Evolutionary conservation across 257 asterid genomes (phyloP).

Genomic region (Jacaranda mimosifolia): DNA sequence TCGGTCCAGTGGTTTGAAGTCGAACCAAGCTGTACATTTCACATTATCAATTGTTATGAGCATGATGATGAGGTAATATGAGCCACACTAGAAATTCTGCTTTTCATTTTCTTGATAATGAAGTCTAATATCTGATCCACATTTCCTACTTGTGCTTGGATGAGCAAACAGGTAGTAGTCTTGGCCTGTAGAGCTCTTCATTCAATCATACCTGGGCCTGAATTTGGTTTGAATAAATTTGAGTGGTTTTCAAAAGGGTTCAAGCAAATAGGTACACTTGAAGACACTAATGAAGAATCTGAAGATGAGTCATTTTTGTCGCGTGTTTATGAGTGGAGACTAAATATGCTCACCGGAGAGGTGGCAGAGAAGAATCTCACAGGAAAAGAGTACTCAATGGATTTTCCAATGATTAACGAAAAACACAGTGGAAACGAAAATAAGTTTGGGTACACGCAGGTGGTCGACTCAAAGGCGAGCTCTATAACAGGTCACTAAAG

Average conservation of each 20-base stretch:
- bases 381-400: conserved; percentile 60
- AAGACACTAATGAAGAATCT: conserved; percentile 18
- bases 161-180: conserved; percentile 54
- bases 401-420: conserved; percentile 70
- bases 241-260: conserved; percentile 68
- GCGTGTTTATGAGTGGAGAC: conserved; percentile 72
- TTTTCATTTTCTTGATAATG: neutral
- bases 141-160: neutral
- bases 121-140: neutral
- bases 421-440: conserved; percentile 46
- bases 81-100: neutral
- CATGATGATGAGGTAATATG: conserved; percentile 59
- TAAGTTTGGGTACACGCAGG: conserved; percentile 63
- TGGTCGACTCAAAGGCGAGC: conserved; percentile 51
- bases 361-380: conserved; percentile 60
- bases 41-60: conserved; percentile 77
- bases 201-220: conserved; percentile 76
- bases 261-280: conserved; percentile 31
- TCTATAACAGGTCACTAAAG: conserved; percentile 52
- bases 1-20: conserved; percentile 75
- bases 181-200: conserved; percentile 61
- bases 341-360: conserved; percentile 56
- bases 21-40: conserved; percentile 64
- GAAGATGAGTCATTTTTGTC: conserved; percentile 44
- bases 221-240: conserved; percentile 54